These are phyloP conservation scores for Phlebiopsis flavidoalba DNA, from an alignment of 768 basidiomycete genomes.

Conservation along the genomic window DNA sequence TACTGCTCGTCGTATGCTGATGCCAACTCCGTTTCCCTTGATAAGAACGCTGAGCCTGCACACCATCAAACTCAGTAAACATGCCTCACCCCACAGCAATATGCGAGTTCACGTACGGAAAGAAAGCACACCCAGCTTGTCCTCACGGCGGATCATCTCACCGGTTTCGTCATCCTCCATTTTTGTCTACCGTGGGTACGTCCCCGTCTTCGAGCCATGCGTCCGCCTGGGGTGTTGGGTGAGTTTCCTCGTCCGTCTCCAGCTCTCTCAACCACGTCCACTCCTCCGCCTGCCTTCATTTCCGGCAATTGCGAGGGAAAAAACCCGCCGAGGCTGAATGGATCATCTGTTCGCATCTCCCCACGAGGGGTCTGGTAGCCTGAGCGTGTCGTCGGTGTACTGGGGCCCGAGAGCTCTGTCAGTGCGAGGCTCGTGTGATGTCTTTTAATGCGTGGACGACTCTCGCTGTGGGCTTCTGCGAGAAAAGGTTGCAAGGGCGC, in stretches of 20 bases:
- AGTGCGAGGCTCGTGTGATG: slow-evolving; percentile 16
- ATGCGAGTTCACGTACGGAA: slow-evolving; percentile 22
- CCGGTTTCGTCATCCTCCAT: slow-evolving; percentile 31
- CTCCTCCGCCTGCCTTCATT: slow-evolving; percentile 23
- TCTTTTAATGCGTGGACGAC: slow-evolving; percentile 14
- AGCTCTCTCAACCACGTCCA: slow-evolving; percentile 39
- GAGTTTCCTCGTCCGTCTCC: slow-evolving; percentile 14
- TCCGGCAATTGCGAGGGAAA: slow-evolving; percentile 33
- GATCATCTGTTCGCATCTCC: slow-evolving; percentile 34
- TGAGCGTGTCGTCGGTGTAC: slow-evolving; percentile 5
- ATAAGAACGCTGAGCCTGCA: slow-evolving; percentile 7
- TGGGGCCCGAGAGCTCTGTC: not conserved
- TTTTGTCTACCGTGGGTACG: slow-evolving; percentile 24
- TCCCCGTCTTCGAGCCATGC: slow-evolving; percentile 12
- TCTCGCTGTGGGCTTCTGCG: slow-evolving; percentile 3
- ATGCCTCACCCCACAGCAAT: not conserved
- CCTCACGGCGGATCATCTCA: slow-evolving; percentile 36
- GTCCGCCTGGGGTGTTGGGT: slow-evolving; percentile 11
- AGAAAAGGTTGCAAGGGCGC: slow-evolving; percentile 5
- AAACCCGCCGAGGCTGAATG: slow-evolving; percentile 45
- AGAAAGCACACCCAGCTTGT: slow-evolving; percentile 45
- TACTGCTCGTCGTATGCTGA: slow-evolving; percentile 17
- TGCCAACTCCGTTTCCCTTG: not conserved
- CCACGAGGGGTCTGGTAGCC: slow-evolving; percentile 18
- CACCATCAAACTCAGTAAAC: not conserved